Percentiles rank a stretch among this genome's conserved stretches.
Evolutionary conservation across 1,284 basidiomycete genomes (phyloP).

Genomic region (Ganoderma boninense): DNA sequence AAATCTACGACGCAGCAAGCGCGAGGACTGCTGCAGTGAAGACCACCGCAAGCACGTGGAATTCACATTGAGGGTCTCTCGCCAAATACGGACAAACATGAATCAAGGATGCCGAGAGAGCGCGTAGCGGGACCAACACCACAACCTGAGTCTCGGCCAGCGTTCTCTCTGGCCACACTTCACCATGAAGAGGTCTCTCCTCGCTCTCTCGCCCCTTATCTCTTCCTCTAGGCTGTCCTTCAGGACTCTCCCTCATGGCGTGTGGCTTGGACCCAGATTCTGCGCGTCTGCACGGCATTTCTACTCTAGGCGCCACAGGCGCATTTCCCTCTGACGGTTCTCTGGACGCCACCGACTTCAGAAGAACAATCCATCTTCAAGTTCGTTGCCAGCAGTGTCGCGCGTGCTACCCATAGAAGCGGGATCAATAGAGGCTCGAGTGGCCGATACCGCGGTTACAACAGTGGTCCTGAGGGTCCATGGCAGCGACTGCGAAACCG

Average conservation of each 20-base stretch:
- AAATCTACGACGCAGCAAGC: background rate
- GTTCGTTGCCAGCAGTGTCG: constrained; percentile 29
- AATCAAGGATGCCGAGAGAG: background rate
- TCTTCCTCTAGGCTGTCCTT: constrained; percentile 2
- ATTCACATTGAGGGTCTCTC: constrained; percentile 3
- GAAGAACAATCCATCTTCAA: constrained; percentile 30
- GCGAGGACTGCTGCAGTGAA: background rate
- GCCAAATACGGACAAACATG: constrained; percentile 19
- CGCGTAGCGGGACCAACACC: background rate
- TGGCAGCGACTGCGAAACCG: constrained; percentile 35
- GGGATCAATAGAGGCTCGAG: constrained; percentile 19
- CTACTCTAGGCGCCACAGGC: background rate
- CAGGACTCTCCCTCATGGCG: background rate
- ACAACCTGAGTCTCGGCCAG: constrained; percentile 1
- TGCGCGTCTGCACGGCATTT: constrained; percentile 11
- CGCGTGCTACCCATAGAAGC: constrained; percentile 39
- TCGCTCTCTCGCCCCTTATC: constrained; percentile 17
- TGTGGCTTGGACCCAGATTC: constrained; percentile 11
- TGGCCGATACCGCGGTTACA: constrained; percentile 19
- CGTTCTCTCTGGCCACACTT: background rate
- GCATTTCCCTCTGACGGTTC: background rate
- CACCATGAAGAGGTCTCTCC: constrained; percentile 23
- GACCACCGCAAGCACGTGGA: constrained; percentile 11
- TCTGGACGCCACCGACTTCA: constrained; percentile 10
- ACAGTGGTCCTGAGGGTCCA: constrained; percentile 27